Base-by-base conservation (phyloP, 2,329 filamentous ascomycete species). In the Elsinoe arachidis region DNA sequence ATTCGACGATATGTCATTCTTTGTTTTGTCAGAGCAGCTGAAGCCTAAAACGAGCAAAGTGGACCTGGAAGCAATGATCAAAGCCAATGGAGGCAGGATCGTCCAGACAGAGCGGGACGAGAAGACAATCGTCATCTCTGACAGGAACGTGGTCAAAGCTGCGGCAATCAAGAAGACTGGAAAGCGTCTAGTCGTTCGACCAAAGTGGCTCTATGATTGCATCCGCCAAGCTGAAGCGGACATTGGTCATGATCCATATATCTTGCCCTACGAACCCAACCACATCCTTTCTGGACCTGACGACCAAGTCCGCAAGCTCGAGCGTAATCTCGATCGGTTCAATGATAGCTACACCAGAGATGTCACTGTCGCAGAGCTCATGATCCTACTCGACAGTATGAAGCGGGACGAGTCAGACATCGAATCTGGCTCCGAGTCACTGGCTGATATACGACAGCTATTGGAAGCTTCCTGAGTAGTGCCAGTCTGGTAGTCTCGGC, bases 301-400 rank as follows among this genome's bases (percentile, higher is more conserved):
- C 3, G 77, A 75, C 1, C 76, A 84, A 56, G 71, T 73, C 39
- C 74, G 74, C 5, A 74, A 76, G 6, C 81, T 85, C 9, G 76
- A 80, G 37, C 72, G 74, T 2, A 88, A 86, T 61, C 78, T 86
- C 1, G 93, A 99, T 68, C 74, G 78, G 55, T 93, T 83, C 64
- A 87, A 87, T 0, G 93, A 99, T 68, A 91, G 90, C 66, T 97
- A 88, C 70, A 80, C 84, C 0, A 78, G 91, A 3, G 84, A 95
- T 64, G 74, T 86, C 7, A 78, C 76, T 0, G 64, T 80, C 0
- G 78, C 82, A 1, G 87, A 92, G 64, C 76, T 96, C 49, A 75
- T 70, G 61, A 37, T 71, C 63, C 64, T 78, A n/a, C 66, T 79
- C 12, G 65, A 72, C 0, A 64, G 71, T 2, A 83, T 85, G 75